phyloP scores from a whole-genome alignment of 106 monocot species.

The Dendrobium chrysotoxum region DNA sequence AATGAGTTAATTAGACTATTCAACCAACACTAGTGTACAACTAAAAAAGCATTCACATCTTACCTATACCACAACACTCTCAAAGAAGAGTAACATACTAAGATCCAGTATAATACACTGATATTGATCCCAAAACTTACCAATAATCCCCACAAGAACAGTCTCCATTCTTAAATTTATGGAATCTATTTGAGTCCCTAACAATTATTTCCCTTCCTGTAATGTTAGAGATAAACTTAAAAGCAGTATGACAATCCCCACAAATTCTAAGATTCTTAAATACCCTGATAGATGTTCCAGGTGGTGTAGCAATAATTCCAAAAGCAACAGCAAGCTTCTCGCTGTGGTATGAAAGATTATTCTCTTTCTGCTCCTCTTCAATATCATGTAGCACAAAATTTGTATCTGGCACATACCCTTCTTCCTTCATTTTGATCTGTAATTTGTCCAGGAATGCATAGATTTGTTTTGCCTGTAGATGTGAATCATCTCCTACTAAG shows the following conservation, averaged over 20 bases:
- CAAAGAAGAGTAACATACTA: too few species aligned
- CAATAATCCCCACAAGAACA: constrained; percentile 26
- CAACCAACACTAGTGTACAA: too few species aligned
- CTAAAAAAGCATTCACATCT: too few species aligned
- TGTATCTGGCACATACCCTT: constrained; percentile 20
- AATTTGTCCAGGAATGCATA: constrained; percentile 5
- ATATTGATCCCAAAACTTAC: constrained; percentile 4
- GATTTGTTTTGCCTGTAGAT: constrained; percentile 13
- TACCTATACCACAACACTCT: too few species aligned
- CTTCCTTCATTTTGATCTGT: constrained; percentile 19
- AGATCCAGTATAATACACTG: background rate
- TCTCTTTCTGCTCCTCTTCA: constrained; percentile 30
- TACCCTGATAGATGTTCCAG: constrained; percentile 13
- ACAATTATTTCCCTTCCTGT: constrained; percentile 18
- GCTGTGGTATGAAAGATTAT: constrained; percentile 16
- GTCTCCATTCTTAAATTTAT: constrained; percentile 18
- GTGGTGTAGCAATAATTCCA: constrained; percentile 16
- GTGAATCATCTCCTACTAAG: constrained; percentile 17
- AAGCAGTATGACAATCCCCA: constrained; percentile 22
- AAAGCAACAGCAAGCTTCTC: constrained; percentile 28
- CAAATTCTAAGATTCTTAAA: constrained; percentile 24
- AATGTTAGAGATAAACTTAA: constrained; percentile 21
- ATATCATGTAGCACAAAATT: constrained; percentile 25
- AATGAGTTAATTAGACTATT: too few species aligned
- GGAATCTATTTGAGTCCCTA: constrained; percentile 22